These are phyloP conservation scores for Boletellus emodensis DNA, from an alignment of 768 basidiomycete genomes.

Conservation along the genomic window DNA sequence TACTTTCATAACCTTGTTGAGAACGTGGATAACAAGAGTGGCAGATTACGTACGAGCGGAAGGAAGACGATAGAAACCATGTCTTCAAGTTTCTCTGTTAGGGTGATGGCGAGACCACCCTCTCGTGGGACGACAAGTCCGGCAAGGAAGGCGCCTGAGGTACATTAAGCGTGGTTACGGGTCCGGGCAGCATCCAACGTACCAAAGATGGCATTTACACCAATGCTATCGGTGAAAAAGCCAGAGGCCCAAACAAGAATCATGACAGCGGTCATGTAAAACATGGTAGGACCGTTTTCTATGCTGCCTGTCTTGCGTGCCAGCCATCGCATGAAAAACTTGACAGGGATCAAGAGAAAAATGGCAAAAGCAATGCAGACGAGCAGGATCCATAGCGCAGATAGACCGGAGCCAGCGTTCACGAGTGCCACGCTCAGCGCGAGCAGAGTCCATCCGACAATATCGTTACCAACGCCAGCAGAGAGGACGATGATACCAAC, in stretches of 20 bases:
- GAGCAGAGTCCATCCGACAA: constrained; percentile 83
- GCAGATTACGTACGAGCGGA: constrained; percentile 53
- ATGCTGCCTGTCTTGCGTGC: constrained; percentile 75
- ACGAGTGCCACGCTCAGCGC: constrained; percentile 91
- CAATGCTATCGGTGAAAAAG: constrained; percentile 92
- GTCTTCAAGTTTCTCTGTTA: constrained; percentile 98
- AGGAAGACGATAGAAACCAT: constrained; percentile 88
- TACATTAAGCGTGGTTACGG: background rate
- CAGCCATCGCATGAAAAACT: constrained; percentile 60
- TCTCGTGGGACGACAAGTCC: constrained; percentile 84
- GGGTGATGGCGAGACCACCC: constrained; percentile 76
- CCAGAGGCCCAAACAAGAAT: constrained; percentile 80
- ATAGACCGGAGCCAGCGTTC: constrained; percentile 78
- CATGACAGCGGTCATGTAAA: constrained; percentile 85
- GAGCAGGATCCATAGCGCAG: constrained; percentile 82
- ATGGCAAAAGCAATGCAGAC: constrained; percentile 77
- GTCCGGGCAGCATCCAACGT: background rate
- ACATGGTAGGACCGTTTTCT: constrained; percentile 79
- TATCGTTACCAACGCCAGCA: constrained; percentile 87
- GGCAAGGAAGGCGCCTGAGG: constrained; percentile 70
- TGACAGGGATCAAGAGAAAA: constrained; percentile 68
- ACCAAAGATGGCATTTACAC: constrained; percentile 91
- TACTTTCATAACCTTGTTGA: constrained; percentile 47
- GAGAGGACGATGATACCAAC: constrained; percentile 92
- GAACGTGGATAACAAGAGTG: background rate